phyloP scores from a whole-genome alignment of 768 basidiomycete species.

The Dendrothele bispora region DNA sequence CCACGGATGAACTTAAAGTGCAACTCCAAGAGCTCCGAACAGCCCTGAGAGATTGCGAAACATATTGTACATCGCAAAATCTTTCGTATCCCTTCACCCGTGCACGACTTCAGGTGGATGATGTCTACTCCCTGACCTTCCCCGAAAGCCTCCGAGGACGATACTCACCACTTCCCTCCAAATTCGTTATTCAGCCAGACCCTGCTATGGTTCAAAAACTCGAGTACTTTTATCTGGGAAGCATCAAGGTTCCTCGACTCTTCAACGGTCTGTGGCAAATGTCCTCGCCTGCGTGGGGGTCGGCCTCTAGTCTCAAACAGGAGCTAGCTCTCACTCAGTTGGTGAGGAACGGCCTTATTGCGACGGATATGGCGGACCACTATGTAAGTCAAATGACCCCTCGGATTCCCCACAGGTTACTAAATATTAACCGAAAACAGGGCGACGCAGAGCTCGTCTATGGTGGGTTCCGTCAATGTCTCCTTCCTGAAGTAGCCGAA shows the following conservation, averaged over 20 bases:
- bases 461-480: constrained; percentile 47
- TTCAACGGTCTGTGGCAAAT: constrained; percentile 63
- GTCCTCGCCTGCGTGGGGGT: constrained; percentile 62
- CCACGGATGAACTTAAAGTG: constrained; percentile 4
- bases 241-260: constrained; percentile 42
- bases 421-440: constrained; percentile 1
- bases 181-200: constrained; percentile 1
- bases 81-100: constrained; percentile 12
- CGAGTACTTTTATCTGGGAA: constrained; percentile 32
- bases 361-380: constrained; percentile 18
- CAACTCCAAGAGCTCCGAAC: constrained; percentile 6
- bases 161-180: neutral
- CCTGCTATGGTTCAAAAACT: neutral
- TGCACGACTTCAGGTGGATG: constrained; percentile 11
- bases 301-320: constrained; percentile 27
- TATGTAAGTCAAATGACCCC: constrained; percentile 8
- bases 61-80: constrained; percentile 2
- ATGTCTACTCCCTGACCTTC: constrained; percentile 4
- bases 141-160: neutral
- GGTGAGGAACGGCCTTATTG: constrained; percentile 8
- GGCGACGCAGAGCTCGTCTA: constrained; percentile 25
- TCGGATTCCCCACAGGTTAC: neutral
- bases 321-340: constrained; percentile 4
- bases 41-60: constrained; percentile 5
- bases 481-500: constrained; percentile 18